Conservation (phyloP, 78 protist genomes). For the Paratrimastix pyriformis region DNA sequence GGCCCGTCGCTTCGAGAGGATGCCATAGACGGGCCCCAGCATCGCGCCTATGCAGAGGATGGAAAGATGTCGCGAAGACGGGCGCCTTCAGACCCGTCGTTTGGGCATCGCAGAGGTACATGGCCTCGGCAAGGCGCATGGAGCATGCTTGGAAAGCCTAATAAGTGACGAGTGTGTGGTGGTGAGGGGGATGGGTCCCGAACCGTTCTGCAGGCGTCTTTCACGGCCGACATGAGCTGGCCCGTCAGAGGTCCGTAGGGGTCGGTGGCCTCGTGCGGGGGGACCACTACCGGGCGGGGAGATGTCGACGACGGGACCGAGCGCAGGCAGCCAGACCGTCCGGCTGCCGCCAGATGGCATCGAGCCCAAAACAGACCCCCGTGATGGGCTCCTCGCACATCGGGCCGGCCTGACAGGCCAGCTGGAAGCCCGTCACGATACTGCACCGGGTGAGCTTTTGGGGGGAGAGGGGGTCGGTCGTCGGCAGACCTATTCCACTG, state of each 20-base stretch:
- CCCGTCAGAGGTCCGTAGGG: slow-evolving; percentile 45
- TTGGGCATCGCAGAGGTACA: slow-evolving; percentile 71
- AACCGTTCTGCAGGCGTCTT: slow-evolving; percentile 67
- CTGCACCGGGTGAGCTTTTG: too few species aligned
- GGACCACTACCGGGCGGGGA: neutral
- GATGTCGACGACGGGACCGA: neutral
- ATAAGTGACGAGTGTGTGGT: too few species aligned
- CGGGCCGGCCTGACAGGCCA: slow-evolving; percentile 77
- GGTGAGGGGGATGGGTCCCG: too few species aligned
- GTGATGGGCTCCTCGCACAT: slow-evolving; percentile 91
- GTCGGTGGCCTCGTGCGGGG: neutral
- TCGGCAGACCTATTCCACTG: too few species aligned
- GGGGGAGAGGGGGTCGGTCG: too few species aligned
- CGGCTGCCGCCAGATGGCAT: neutral
- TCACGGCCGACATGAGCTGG: slow-evolving; percentile 60
- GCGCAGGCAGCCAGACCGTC: neutral
- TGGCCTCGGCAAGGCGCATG: slow-evolving; percentile 70
- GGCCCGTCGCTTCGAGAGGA: slow-evolving; percentile 65
- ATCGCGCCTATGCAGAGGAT: slow-evolving; percentile 17
- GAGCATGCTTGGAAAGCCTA: slow-evolving; percentile 38
- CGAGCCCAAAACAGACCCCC: slow-evolving; percentile 68
- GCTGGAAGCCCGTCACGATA: slow-evolving; percentile 82
- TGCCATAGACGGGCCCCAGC: slow-evolving; percentile 79
- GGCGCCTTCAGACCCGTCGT: slow-evolving; percentile 8
- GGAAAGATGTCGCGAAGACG: neutral